These are phyloP conservation scores for Isoetes taiwanensis DNA, from an alignment of 75 land plant genomes.

Conservation along the genomic window DNA sequence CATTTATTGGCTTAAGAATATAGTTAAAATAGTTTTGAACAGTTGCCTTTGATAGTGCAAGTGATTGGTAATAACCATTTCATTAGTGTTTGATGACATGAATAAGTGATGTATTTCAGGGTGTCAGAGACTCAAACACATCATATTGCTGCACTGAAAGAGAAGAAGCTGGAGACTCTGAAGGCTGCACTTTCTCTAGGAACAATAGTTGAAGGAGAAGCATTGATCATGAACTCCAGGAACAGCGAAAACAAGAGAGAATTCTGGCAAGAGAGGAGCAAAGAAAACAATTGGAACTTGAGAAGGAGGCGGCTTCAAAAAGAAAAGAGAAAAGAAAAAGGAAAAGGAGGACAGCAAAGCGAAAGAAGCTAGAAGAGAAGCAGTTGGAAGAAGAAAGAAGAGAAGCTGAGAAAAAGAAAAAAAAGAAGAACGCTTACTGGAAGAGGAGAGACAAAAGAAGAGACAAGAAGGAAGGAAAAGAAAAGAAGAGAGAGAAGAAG, in stretches of 20 bases:
- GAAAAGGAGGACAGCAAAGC: too few relatives aligned
- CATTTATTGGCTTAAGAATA: too few relatives aligned
- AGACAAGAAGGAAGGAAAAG: slow-evolving; percentile 7
- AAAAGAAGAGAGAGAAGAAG: slow-evolving; percentile 10
- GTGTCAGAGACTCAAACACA: slow-evolving; percentile 76
- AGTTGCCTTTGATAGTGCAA: too few relatives aligned
- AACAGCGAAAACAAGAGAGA: slow-evolving; percentile 37
- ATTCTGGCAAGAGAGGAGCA: slow-evolving; percentile 33
- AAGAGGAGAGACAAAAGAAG: too few relatives aligned
- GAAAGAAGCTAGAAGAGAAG: slow-evolving; percentile 20
- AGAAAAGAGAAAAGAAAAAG: too few relatives aligned
- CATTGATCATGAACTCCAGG: slow-evolving; percentile 34
- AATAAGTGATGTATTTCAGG: too few relatives aligned
- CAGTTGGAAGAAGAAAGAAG: slow-evolving; percentile 10
- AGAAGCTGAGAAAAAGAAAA: too few relatives aligned
- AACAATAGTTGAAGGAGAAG: slow-evolving; percentile 29
- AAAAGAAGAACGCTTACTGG: too few relatives aligned
- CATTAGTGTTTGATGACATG: too few relatives aligned
- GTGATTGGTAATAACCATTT: too few relatives aligned
- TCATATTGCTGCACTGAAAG: slow-evolving; percentile 92
- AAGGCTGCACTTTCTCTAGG: slow-evolving; percentile 60
- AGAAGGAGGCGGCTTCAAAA: too few relatives aligned
- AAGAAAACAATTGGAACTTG: slow-evolving; percentile 18
- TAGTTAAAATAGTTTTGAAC: too few relatives aligned
- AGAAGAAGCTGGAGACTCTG: slow-evolving; percentile 66